Base-by-base conservation (phyloP, 2,329 filamentous ascomycete genomes). In the Tolypocladium pustulatum region DNA sequence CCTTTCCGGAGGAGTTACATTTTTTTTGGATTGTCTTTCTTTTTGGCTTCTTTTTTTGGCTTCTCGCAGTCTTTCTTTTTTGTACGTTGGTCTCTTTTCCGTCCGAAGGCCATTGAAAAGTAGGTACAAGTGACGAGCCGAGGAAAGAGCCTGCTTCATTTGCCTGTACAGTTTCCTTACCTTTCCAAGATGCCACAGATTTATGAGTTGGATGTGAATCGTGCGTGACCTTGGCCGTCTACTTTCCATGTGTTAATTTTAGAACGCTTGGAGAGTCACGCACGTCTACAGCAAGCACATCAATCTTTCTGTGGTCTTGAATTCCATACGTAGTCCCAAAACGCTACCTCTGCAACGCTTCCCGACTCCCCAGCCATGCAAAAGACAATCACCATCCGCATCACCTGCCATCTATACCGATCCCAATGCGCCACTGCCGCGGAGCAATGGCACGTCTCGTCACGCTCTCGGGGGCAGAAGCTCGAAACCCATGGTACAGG, bases 1-100 rank as follows among this genome's bases (percentile, higher is more conserved):
- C 59, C 62, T 61, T 56, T 59, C 59, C 60, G 60, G 60, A 49
- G 60, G 60, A 61, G 60, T 30, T 30, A 4, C 27, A 20, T 20
- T 30, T 30, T 32, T 30, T 32, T 32, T 30, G n/a, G n/a, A n/a
- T n/a, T n/a, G n/a, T n/a, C n/a, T n/a, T n/a, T 9, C 9, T 9
- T 9, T 30, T 30, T 2, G 2, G 9, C 32, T 34, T 34, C 32
- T 9, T 20, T 9, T 9, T 30, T 30, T 2, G 2, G 9, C 32
- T 34, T 34, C 32, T 20, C 5, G 6, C 3, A 15, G 7, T 25
- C 15, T 1, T 13, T 30, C n/a, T 20, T 10, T 41, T 40, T 40
- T 15, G 12, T 17, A n/a, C n/a, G n/a, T 20, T 38, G 6, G 12
- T 38, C 15, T 2, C 20, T 38, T 38, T 38, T 38, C 4, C n/a